Base-by-base conservation (phyloP, 2,329 filamentous ascomycete genomes). In the Cordyceps sp. region DNA sequence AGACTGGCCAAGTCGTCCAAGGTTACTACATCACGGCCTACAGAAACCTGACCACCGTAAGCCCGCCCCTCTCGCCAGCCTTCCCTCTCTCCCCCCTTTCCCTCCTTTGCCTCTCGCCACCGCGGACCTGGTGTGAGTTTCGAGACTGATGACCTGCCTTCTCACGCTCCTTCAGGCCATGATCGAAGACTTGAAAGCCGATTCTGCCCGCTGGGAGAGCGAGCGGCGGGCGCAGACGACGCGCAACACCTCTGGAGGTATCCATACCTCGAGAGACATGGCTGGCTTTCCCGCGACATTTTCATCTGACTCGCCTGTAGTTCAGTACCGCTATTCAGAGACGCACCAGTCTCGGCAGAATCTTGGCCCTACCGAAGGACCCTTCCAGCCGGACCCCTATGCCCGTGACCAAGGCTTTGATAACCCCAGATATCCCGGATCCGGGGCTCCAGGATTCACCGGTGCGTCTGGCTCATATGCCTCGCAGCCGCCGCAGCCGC, bases 11-110 rank as follows among this genome's bases (percentile, higher is more conserved):
- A 57, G 60, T 69, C 41, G 73, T 73, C 39, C 66, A 72, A 46
- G 79, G 79, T 43, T 85, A 79, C 58, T 81, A 73, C 54, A 81
- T 85, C 52, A 82, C 74, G 30, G 79, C 78, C 39, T 85, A 85
- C 55, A 70, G 79, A 40, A 82, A 83, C 50, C 57, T 85, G 48
- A 85, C 79, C 44, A 75, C 76, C 47, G 79, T 84, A 66, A 60
- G 75, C 59, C 29, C 6, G 13, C 18, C 20, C 6, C 9, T 10
- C 15, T 19, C 20, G n/a, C n/a, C n/a, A n/a, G n/a, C n/a, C 3
- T 17, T 20, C 10, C 9, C 15, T 4, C 16, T 29, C 10, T 12
- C n/a, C 27, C 18, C 15, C 18, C 17, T 29, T 18, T n/a, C n/a
- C n/a, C n/a, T n/a, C n/a, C n/a, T n/a, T n/a, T n/a, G n/a, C n/a